These are phyloP conservation scores for Macrophomina tecta DNA, from an alignment of 2,329 filamentous ascomycete genomes.

Conservation along the genomic window DNA sequence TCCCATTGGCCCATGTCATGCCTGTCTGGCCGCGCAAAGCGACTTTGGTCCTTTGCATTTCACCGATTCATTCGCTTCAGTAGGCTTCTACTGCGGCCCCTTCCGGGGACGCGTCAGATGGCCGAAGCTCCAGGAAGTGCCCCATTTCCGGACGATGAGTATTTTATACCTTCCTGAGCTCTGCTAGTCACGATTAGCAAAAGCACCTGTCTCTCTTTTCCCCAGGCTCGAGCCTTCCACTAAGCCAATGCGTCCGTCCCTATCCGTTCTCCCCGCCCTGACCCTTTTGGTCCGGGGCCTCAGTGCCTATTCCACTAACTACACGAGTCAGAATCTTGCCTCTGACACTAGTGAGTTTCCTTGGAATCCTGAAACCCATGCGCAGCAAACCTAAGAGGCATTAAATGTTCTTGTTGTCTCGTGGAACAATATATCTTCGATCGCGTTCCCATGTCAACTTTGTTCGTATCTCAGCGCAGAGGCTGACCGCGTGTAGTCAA, in stretches of 20 bases:
- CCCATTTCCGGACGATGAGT: not conserved
- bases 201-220: slow-evolving; percentile 1
- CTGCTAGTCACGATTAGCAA: not conserved
- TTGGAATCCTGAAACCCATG: no score
- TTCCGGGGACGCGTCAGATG: slow-evolving; percentile 10
- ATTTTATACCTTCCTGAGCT: not conserved
- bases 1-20: slow-evolving; percentile 4
- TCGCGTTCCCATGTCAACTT: not conserved
- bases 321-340: slow-evolving; percentile 19
- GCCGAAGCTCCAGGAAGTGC: not conserved
- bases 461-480: not conserved
- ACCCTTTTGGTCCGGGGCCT: slow-evolving; percentile 22
- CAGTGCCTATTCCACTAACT: slow-evolving; percentile 24
- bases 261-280: slow-evolving; percentile 9
- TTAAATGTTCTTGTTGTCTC: no score
- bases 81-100: not conserved
- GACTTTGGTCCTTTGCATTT: not conserved
- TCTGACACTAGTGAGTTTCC: slow-evolving; percentile 9
- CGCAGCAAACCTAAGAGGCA: no score
- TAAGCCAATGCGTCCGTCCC: slow-evolving; percentile 13
- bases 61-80: not conserved
- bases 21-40: slow-evolving; percentile 6
- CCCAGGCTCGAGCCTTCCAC: not conserved
- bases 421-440: no score
- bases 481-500: slow-evolving; percentile 8